Base-by-base conservation (phyloP, 306 rosid genomes). In the Delonix regia region DNA sequence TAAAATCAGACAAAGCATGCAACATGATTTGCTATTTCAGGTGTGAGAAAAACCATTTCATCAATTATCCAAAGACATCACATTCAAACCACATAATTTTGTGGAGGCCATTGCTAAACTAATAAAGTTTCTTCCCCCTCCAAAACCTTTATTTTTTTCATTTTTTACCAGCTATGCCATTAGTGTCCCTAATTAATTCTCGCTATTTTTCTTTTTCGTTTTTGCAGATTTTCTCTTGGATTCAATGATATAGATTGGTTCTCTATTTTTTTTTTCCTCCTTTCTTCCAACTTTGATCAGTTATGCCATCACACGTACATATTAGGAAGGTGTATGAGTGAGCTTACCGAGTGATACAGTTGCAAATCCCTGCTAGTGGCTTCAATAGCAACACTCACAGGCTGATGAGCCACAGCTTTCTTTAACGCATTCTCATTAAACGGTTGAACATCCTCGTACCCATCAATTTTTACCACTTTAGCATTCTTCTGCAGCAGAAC, bases 391-490 rank as follows among this genome's bases (percentile, higher is more conserved):
- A 82, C 86, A 30, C 89, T 86, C 0, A 86, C 78, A 30, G 89
- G 89, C 48, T 86, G 89, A 79, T 82, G 82, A 66, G 89, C 75
- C 30, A 79, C 89, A 19, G 89, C 89, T 76, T 86, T 86, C 84
- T 82, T 82, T 7, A 86, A 67, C 34, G 89, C 78, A 22, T 76
- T 75, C 88, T 90, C 92, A 36, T 86, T 42, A 1, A 39, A 49
- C 16, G 84, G 70, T 0, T 88, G 92, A 82, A 90, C 92, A 76
- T 85, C 87, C 63, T 90, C 94, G 52, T 88, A 90, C 51, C 89
- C 87, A 44, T 86, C 90, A 7, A 90, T 88, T 76, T 77, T 85
- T 16, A 90, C 94, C 11, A 85, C 88, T 86, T 80, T 88, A 22
- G 80, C 62, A 70, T 77, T 83, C 74, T 82, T 85, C 89, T 86